Evolutionary conservation across 2,329 filamentous ascomycete species (phyloP).

Genomic region (Fonsecaea erecta): DNA sequence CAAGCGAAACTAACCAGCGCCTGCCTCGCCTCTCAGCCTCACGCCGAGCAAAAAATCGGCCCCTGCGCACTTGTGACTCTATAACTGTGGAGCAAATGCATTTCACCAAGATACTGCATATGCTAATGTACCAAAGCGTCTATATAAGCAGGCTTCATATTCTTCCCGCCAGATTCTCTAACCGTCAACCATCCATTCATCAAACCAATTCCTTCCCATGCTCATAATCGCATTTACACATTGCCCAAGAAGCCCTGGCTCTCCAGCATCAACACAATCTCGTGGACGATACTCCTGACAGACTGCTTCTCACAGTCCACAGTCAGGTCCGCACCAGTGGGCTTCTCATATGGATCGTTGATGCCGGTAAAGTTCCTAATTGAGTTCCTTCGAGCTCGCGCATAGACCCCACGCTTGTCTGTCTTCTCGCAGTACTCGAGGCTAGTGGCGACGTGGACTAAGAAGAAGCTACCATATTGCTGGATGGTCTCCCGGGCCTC

Average conservation of each 20-base stretch:
- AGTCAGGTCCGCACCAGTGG: slow-evolving; percentile 77
- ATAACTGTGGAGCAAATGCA: background rate
- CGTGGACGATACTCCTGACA: slow-evolving; percentile 91
- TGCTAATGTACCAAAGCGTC: background rate
- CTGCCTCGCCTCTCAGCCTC: slow-evolving; percentile 16
- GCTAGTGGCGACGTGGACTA: slow-evolving; percentile 90
- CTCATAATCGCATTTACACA: slow-evolving; percentile 16
- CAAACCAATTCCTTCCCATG: background rate
- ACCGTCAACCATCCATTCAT: background rate
- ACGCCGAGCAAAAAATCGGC: background rate
- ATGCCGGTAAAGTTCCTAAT: slow-evolving; percentile 99
- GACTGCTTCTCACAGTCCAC: slow-evolving; percentile 86
- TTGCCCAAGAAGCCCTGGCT: slow-evolving; percentile 80
- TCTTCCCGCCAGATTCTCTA: background rate
- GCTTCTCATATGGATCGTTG: slow-evolving; percentile 92
- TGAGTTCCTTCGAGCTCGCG: slow-evolving; percentile 79
- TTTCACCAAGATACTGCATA: background rate
- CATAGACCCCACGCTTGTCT: slow-evolving; percentile 89
- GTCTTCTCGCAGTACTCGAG: slow-evolving; percentile 94
- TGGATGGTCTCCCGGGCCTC: slow-evolving; percentile 83
- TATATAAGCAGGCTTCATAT: background rate
- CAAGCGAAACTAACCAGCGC: too few species aligned
- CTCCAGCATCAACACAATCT: slow-evolving; percentile 93
- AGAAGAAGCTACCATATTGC: slow-evolving; percentile 89
- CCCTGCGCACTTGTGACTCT: background rate